These are phyloP conservation scores for Onygenales sp. DNA, from an alignment of 2,329 filamentous ascomycete species.

Conservation along the genomic window DNA sequence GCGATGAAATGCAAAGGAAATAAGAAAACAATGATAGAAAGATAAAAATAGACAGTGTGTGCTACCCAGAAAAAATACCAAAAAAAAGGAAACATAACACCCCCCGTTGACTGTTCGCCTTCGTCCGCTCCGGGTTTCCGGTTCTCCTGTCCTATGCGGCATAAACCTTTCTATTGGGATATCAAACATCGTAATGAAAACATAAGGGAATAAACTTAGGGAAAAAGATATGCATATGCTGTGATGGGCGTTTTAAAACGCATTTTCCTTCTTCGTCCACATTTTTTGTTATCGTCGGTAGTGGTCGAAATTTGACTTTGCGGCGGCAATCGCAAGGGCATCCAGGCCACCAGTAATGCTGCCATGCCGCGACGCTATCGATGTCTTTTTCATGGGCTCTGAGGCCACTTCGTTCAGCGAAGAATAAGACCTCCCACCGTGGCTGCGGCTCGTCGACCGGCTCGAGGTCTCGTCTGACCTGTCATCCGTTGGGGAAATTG, in stretches of 20 bases:
- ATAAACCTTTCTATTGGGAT: neutral
- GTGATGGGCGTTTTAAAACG: neutral
- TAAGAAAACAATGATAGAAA: too few species aligned
- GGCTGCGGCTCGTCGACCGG: conserved; percentile 1
- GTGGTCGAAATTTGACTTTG: conserved; percentile 1
- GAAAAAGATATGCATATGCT: conserved; percentile 3
- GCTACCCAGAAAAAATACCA: neutral
- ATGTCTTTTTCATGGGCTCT: neutral
- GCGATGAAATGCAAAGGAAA: too few species aligned
- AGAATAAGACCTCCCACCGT: conserved; percentile 2
- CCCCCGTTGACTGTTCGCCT: neutral
- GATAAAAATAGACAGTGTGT: neutral
- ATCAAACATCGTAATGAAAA: neutral
- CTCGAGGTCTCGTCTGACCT: conserved; percentile 3
- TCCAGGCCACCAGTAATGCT: conserved; percentile 6
- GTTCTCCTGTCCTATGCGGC: neutral
- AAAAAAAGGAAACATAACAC: neutral
- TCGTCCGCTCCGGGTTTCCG: neutral
- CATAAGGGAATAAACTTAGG: conserved; percentile 6
- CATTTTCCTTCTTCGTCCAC: neutral
- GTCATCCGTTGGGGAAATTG: conserved; percentile 1
- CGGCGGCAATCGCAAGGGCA: conserved; percentile 8
- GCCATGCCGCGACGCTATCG: conserved; percentile 1
- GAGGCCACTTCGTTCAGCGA: conserved; percentile 1
- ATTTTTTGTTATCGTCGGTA: conserved; percentile 1